These are phyloP conservation scores for Populus euphratica DNA, from an alignment of 345 rosid species.

Conservation along the genomic window DNA sequence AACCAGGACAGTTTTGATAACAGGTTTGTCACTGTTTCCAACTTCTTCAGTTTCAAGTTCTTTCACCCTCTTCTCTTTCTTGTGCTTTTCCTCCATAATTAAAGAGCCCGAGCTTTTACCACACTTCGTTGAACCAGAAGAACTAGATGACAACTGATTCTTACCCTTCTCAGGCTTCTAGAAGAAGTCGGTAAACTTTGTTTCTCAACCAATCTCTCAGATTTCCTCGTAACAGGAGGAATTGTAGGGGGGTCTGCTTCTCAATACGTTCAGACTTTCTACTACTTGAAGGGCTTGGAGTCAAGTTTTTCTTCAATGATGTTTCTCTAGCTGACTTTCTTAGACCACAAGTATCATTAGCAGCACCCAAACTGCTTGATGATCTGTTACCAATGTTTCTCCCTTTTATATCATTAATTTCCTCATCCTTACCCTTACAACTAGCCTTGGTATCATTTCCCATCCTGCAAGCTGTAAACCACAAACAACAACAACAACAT, in stretches of 20 bases:
- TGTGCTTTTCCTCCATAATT: conserved; percentile 28
- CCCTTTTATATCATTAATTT: conserved; percentile 29
- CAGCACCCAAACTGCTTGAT: conserved; percentile 19
- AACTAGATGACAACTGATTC: conserved; percentile 30
- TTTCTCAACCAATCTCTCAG: conserved; percentile 38
- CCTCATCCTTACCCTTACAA: conserved; percentile 37
- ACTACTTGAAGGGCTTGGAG: conserved; percentile 13
- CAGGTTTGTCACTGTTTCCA: conserved; percentile 12
- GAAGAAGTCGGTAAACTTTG: conserved; percentile 32
- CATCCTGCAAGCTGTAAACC: conserved; percentile 24
- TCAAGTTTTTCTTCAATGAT: conserved; percentile 23
- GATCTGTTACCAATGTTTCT: conserved; percentile 37
- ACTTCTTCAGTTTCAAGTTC: conserved; percentile 39
- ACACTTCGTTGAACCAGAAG: conserved; percentile 33
- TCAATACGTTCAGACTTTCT: conserved; percentile 59
- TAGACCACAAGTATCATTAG: conserved; percentile 30
- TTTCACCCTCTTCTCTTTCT: conserved; percentile 31
- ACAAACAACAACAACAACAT: background rate
- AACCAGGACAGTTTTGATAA: background rate
- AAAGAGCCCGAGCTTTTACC: conserved; percentile 24
- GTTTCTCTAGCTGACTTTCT: conserved; percentile 56
- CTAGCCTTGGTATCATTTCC: conserved; percentile 32
- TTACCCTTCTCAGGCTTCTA: conserved; percentile 55
- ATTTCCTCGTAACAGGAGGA: conserved; percentile 33
- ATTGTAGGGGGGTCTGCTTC: conserved; percentile 36